phyloP scores from a whole-genome alignment of 176 grass and related monocot genomes.

The Zea luxurians region DNA sequence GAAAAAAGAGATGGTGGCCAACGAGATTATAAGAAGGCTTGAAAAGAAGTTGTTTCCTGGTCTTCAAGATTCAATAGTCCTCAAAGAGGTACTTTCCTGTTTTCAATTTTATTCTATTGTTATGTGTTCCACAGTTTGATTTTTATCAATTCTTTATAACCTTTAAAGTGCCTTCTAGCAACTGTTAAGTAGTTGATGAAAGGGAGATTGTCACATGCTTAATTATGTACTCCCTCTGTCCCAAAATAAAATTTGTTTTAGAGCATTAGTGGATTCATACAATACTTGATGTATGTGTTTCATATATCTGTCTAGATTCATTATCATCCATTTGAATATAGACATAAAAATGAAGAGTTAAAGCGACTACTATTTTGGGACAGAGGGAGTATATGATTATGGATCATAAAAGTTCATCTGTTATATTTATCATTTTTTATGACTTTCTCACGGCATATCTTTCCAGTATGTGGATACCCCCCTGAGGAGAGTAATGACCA shows the following conservation, averaged over 20 bases:
- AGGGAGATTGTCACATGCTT: slow-evolving; percentile 1
- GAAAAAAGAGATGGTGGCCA: slow-evolving; percentile 75
- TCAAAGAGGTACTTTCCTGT: slow-evolving; percentile 69
- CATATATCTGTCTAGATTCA: too few species aligned
- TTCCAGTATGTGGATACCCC: neutral
- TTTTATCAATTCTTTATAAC: slow-evolving; percentile 16
- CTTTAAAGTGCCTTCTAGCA: slow-evolving; percentile 30
- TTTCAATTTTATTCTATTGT: slow-evolving; percentile 4
- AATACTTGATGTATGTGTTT: too few species aligned
- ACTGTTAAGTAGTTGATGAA: neutral
- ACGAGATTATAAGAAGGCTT: slow-evolving; percentile 82
- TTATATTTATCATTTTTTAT: neutral
- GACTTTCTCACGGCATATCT: neutral
- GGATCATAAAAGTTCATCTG: neutral
- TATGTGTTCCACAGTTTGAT: slow-evolving; percentile 8
- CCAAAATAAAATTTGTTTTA: too few species aligned
- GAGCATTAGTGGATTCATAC: too few species aligned
- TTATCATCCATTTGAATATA: too few species aligned
- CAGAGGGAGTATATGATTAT: neutral
- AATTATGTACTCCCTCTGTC: neutral
- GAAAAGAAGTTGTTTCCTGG: slow-evolving; percentile 90
- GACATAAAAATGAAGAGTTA: too few species aligned
- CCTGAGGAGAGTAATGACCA: neutral
- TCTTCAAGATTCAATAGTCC: slow-evolving; percentile 82
- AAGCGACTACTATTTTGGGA: too few species aligned